Percentiles rank a stretch among this genome's conserved stretches.
These are phyloP conservation scores for Aureobasidium sp. DNA, from an alignment of 2,329 filamentous ascomycete species.

Conservation along the genomic window DNA sequence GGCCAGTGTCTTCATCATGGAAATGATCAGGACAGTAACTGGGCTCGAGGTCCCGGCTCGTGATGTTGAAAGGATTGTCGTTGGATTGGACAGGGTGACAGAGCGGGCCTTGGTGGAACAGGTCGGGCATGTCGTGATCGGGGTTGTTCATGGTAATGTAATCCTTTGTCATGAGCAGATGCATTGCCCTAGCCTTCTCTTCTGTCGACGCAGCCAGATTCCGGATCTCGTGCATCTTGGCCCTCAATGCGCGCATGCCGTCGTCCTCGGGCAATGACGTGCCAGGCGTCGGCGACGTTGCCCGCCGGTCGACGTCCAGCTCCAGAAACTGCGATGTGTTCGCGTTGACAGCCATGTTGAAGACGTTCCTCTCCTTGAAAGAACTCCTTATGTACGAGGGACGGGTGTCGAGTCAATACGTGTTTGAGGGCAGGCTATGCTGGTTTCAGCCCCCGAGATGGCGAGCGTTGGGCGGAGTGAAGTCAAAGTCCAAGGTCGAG, in stretches of 20 bases:
- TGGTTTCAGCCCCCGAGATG: constrained; percentile 4
- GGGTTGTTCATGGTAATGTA: constrained; percentile 28
- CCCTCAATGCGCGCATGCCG: constrained; percentile 42
- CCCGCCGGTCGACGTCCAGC: not conserved
- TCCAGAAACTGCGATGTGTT: constrained; percentile 2
- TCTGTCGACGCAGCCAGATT: constrained; percentile 38
- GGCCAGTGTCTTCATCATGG: constrained; percentile 42
- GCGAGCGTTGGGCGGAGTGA: constrained; percentile 2
- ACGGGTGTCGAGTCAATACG: not conserved
- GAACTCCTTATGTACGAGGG: not conserved
- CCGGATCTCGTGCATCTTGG: constrained; percentile 42
- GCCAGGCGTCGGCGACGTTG: not conserved
- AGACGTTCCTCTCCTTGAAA: not conserved
- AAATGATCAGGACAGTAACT: constrained; percentile 33
- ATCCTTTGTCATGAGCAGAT: constrained; percentile 43
- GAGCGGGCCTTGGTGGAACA: not conserved
- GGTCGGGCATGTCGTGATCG: not conserved
- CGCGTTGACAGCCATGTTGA: constrained; percentile 3
- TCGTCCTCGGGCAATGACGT: constrained; percentile 41
- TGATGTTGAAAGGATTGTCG: constrained; percentile 31
- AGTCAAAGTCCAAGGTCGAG: not conserved
- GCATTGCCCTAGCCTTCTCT: constrained; percentile 45
- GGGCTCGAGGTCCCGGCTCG: constrained; percentile 27
- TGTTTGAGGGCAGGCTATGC: constrained; percentile 4
- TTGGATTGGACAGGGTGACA: not conserved